These are phyloP conservation scores for Didymella keratinophila DNA, from an alignment of 2,329 filamentous ascomycete species.

Conservation along the genomic window DNA sequence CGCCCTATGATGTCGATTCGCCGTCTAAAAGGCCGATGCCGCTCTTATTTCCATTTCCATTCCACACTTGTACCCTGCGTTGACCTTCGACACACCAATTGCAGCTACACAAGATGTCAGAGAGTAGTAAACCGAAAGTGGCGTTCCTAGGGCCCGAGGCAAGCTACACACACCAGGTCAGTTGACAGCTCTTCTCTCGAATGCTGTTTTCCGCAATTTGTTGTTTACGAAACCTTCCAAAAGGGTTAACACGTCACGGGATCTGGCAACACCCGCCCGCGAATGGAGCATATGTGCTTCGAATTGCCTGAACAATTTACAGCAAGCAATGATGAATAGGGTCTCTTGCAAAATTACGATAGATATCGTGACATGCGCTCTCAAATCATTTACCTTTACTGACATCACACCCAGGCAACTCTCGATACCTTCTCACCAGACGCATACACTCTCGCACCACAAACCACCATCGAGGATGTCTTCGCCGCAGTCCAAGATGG, in stretches of 20 bases:
- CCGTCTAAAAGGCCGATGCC: slow-evolving; percentile 24
- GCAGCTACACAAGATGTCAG: slow-evolving; percentile 21
- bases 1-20: slow-evolving; percentile 15
- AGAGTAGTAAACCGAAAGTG: slow-evolving; percentile 44
- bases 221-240: slow-evolving; percentile 1
- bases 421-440: slow-evolving; percentile 58
- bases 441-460: slow-evolving; percentile 51
- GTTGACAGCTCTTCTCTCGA: not conserved
- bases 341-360: too few species aligned
- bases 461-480: slow-evolving; percentile 68
- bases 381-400: not conserved
- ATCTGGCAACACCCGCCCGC: not conserved
- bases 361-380: not conserved
- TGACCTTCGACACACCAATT: slow-evolving; percentile 5
- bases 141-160: slow-evolving; percentile 70
- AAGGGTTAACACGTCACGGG: slow-evolving; percentile 9
- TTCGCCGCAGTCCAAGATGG: slow-evolving; percentile 79
- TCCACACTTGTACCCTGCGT: slow-evolving; percentile 7
- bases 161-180: slow-evolving; percentile 75
- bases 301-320: not conserved
- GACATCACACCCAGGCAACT: slow-evolving; percentile 57
- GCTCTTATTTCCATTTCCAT: slow-evolving; percentile 14
- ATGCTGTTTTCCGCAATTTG: not conserved
- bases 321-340: too few species aligned
- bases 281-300: not conserved